Percentiles rank a stretch among this genome's conserved stretches.
Evolutionary conservation across 2,329 filamentous ascomycete genomes (phyloP).

Genomic region (Pseudocercospora musae): DNA sequence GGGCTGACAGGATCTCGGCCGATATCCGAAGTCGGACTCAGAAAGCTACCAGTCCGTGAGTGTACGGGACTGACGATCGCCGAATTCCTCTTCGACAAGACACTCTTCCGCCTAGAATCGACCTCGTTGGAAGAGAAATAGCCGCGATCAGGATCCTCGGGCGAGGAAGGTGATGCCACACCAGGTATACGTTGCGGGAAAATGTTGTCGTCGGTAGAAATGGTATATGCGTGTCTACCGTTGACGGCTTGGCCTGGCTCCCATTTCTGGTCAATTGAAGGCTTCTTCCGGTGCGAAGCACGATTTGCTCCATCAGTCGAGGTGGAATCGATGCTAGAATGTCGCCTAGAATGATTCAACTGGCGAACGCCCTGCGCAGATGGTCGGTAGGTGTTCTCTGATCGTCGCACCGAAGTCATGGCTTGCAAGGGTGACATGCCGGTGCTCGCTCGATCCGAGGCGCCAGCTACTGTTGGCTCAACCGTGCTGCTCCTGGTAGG

Average conservation of each 20-base stretch:
- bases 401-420: constrained; percentile 33
- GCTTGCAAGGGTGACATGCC: constrained; percentile 31
- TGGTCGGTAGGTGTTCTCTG: constrained; percentile 33
- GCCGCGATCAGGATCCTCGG: constrained; percentile 71
- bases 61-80: constrained; percentile 36
- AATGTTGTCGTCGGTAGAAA: constrained; percentile 21
- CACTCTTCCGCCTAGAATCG: constrained; percentile 56
- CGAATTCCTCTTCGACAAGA: constrained; percentile 66
- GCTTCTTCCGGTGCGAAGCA: constrained; percentile 52
- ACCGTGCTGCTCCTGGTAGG: constrained; percentile 16
- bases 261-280: constrained; percentile 60
- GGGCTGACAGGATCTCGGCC: constrained; percentile 19
- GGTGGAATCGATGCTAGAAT: constrained; percentile 78
- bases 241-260: constrained; percentile 27
- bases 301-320: constrained; percentile 35
- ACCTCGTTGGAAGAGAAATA: constrained; percentile 91
- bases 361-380: constrained; percentile 37
- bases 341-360: constrained; percentile 77
- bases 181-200: constrained; percentile 32
- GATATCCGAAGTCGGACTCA: constrained; percentile 11
- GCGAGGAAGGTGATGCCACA: constrained; percentile 30
- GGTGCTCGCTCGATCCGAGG: constrained; percentile 29
- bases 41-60: constrained; percentile 62
- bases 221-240: constrained; percentile 23
- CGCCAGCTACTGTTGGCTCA: constrained; percentile 8